Evolutionary conservation across 495 filamentous ascomycete species (phyloP).

Genomic region (Chaetomium tenue): DNA sequence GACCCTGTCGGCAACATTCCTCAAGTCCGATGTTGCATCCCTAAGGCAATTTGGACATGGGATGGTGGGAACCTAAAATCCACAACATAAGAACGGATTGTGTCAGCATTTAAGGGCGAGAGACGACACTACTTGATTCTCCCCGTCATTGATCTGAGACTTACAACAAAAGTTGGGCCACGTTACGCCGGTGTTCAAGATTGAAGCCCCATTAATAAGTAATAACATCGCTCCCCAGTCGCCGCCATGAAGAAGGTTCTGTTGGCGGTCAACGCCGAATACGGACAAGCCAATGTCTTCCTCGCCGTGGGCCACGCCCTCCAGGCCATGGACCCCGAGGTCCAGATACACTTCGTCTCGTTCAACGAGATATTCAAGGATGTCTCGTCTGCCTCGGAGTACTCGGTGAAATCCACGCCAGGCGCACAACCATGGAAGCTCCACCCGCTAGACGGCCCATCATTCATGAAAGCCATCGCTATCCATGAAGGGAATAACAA

Average conservation of each 20-base stretch:
- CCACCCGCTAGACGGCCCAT: conserved; percentile 3
- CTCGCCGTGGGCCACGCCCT: conserved; percentile 45
- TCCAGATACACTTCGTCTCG: conserved; percentile 52
- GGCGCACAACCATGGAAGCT: conserved; percentile 20
- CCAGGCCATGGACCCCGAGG: conserved; percentile 31
- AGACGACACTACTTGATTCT: no score
- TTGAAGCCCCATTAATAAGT: neutral
- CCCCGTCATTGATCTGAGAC: no score
- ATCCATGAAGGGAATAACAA: neutral
- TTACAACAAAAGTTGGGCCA: no score
- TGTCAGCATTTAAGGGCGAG: no score
- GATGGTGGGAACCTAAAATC: no score
- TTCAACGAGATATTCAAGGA: conserved; percentile 36
- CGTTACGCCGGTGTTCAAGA: neutral
- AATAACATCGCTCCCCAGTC: no score
- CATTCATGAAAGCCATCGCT: neutral
- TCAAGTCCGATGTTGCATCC: no score
- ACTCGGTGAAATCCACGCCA: conserved; percentile 2
- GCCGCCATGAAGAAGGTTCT: conserved; percentile 28
- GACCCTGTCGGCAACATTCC: no score
- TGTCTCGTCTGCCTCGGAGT: conserved; percentile 13
- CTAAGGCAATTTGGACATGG: no score
- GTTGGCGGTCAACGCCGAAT: conserved; percentile 36
- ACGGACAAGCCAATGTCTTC: conserved; percentile 46
- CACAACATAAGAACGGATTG: no score